These are phyloP conservation scores for Apiospora marii DNA, from an alignment of 2,329 filamentous ascomycete genomes.

Conservation along the genomic window DNA sequence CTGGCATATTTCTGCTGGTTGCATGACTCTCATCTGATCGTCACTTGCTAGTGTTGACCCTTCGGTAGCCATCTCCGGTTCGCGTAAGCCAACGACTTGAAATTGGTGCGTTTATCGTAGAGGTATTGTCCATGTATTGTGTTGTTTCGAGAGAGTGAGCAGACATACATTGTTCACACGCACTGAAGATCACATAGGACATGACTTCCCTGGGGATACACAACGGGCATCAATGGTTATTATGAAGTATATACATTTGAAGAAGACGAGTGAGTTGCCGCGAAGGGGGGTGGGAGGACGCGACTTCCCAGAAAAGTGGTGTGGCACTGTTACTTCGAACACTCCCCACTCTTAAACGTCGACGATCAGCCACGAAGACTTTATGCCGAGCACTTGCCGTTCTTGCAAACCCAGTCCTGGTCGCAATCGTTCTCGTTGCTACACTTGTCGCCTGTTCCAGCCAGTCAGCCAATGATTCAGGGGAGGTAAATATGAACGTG, in stretches of 20 bases:
- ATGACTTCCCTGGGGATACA: background rate
- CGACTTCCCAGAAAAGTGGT: no score
- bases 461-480: background rate
- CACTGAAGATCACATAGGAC: no score
- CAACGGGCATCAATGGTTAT: background rate
- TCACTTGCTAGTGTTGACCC: background rate
- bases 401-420: constrained; percentile 18
- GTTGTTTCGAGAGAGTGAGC: background rate
- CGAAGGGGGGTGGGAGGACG: no score
- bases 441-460: background rate
- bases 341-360: background rate
- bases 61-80: background rate
- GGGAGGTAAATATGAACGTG: background rate
- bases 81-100: background rate
- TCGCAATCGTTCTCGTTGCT: constrained; percentile 12
- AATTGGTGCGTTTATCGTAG: background rate
- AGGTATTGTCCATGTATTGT: no score
- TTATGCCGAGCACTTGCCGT: background rate
- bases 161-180: no score
- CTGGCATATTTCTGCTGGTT: background rate
- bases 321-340: background rate
- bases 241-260: background rate
- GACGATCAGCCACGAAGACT: background rate
- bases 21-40: background rate
- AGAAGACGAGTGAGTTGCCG: background rate